Evolutionary conservation across 1,284 basidiomycete species (phyloP), one percentile per base, ranked within the genome.

Genomic region (Malassezia globosa): DNA sequence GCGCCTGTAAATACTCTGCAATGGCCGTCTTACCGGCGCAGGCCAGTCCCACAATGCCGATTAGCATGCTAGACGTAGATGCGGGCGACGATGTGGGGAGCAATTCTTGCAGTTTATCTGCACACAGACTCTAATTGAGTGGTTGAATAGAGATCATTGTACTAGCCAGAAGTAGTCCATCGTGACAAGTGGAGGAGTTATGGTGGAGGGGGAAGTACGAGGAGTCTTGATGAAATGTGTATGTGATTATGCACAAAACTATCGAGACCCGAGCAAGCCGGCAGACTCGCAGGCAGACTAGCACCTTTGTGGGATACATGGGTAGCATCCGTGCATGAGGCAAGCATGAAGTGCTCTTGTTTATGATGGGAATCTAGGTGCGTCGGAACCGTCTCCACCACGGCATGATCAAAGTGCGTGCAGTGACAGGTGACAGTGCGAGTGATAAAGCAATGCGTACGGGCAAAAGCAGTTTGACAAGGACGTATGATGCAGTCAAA

Each of bases 1-100:
- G 55, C 7, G 64, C 48, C 19, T 81, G 74, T 13, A 96, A 79
- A 68, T 85, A 89, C 11, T 81, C 74, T 44, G 83, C 78, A 13
- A 95, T 76, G 0, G 81, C 79, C 8, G 81, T 77, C 72, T 89
- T 94, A 18, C 92, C 92, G 4, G 87, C 78, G 26, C 76, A 80
- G 1, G 80, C 80, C 0, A 88, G 83, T 13, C 92, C 92, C 29
- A 94, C 77, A 48, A 97, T 79, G 10, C 85, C 82, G 62, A 97
- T 81, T 68, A 95, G 81, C 85, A 87, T 82, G 16, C 35, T 10
- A 13, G 26, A 1, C 3, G 18, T 4, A 41, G n/a, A n/a, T n/a
- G n/a, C n/a, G n/a, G n/a, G n/a, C n/a, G n/a, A n/a, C n/a, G n/a
- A n/a, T n/a, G n/a, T n/a, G n/a, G n/a, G n/a, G n/a, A n/a, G n/a